These are phyloP conservation scores for Eucalyptus marginata DNA, from an alignment of 345 rosid species.

Conservation along the genomic window DNA sequence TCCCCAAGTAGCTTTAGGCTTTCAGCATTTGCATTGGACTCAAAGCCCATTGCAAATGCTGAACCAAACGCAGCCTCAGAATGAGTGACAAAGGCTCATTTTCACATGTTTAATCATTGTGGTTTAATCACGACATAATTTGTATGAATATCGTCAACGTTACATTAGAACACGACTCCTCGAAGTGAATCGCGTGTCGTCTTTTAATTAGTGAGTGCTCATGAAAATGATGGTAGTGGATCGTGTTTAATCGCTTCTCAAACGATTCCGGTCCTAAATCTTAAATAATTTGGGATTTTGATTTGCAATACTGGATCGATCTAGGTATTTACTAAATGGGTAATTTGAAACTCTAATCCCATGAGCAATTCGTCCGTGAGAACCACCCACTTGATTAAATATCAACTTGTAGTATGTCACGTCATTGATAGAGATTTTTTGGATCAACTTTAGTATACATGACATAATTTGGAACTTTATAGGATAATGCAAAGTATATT, in stretches of 20 bases:
- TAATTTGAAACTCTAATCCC: not conserved
- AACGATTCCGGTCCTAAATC: not conserved
- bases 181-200: not conserved
- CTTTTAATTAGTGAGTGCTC: not conserved
- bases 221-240: not conserved
- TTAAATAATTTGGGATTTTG: not conserved
- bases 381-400: not conserved
- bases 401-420: no score
- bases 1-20: no score
- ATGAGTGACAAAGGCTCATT: not conserved
- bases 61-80: no score
- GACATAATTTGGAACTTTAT: no score
- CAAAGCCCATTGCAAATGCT: no score
- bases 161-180: not conserved
- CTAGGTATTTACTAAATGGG: not conserved
- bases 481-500: no score
- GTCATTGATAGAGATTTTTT: no score
- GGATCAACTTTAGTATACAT: no score
- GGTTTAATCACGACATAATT: no score
- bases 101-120: not conserved
- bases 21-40: no score
- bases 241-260: not conserved
- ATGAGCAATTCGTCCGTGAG: not conserved
- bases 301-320: not conserved
- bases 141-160: not conserved